Percentiles rank a stretch among this genome's conserved stretches.
Evolutionary conservation across 257 asterid species (phyloP).

Genomic region (Penstemon eatonii): DNA sequence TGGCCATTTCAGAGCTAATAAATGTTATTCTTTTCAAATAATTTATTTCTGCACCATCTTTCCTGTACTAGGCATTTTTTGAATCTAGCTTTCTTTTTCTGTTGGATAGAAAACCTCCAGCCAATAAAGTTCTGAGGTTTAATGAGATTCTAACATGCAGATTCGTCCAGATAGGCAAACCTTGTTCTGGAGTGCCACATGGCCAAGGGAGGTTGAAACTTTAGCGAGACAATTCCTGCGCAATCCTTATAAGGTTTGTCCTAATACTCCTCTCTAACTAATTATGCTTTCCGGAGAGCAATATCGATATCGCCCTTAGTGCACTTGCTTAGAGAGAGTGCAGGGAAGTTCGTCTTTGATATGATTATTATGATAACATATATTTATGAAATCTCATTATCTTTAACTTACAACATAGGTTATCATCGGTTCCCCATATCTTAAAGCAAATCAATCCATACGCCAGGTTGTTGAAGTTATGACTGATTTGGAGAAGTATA

Average conservation of each 20-base stretch:
- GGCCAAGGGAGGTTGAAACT: slow-evolving; percentile 91
- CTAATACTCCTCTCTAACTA: slow-evolving; percentile 10
- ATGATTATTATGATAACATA: background rate
- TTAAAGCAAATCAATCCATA: slow-evolving; percentile 88
- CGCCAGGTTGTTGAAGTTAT: slow-evolving; percentile 74
- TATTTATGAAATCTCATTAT: background rate
- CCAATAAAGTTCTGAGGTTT: slow-evolving; percentile 23
- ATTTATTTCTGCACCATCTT: background rate
- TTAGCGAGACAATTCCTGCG: slow-evolving; percentile 84
- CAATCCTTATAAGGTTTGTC: slow-evolving; percentile 73
- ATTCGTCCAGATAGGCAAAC: slow-evolving; percentile 96
- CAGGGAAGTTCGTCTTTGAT: background rate
- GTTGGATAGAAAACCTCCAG: background rate
- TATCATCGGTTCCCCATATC: slow-evolving; percentile 67
- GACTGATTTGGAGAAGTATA: slow-evolving; percentile 83
- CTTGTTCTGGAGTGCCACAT: slow-evolving; percentile 97
- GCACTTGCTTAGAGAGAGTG: slow-evolving; percentile 15
- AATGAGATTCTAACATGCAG: slow-evolving; percentile 38
- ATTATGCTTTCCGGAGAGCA: slow-evolving; percentile 10
- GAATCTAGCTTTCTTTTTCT: background rate
- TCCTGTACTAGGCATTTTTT: background rate
- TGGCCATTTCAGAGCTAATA: too few relatives aligned
- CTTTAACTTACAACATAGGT: slow-evolving; percentile 50
- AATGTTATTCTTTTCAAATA: too few relatives aligned
- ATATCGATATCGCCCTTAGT: background rate